These are phyloP conservation scores for Citrus reticulata DNA, from an alignment of 345 rosid species.

Conservation along the genomic window DNA sequence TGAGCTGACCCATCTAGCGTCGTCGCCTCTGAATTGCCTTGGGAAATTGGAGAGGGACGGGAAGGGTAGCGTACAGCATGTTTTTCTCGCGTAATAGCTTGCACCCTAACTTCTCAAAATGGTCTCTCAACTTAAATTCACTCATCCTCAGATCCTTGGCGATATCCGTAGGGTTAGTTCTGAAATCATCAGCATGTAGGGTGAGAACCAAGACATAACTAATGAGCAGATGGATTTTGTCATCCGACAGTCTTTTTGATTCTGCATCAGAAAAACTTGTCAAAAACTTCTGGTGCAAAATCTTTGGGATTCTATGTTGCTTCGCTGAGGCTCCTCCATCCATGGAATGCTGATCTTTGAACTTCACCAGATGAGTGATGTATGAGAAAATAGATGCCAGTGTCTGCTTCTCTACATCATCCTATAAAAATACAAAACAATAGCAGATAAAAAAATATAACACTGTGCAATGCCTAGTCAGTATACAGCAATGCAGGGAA, in stretches of 20 bases:
- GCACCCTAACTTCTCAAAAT: conserved; percentile 75
- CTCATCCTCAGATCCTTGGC: conserved; percentile 69
- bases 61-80: conserved; percentile 37
- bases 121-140: conserved; percentile 35
- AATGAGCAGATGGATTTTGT: conserved; percentile 57
- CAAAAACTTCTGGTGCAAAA: conserved; percentile 45
- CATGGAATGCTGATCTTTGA: conserved; percentile 58
- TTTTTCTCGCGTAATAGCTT: conserved; percentile 37
- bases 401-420: conserved; percentile 45
- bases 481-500: not conserved
- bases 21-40: conserved; percentile 31
- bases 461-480: not conserved
- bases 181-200: conserved; percentile 66
- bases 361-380: conserved; percentile 75
- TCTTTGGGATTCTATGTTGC: conserved; percentile 53
- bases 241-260: conserved; percentile 36
- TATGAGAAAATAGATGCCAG: conserved; percentile 44
- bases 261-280: conserved; percentile 47
- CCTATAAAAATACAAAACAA: conserved; percentile 33
- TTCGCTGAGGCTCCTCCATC: conserved; percentile 51
- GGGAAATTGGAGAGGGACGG: conserved; percentile 65
- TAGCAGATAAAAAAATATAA: not conserved
- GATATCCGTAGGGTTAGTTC: conserved; percentile 57
- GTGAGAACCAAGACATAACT: conserved; percentile 80
- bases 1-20: conserved; percentile 11